Evolutionary conservation across 2,329 filamentous ascomycete species (phyloP).

Genomic region (Penicillium sp.): DNA sequence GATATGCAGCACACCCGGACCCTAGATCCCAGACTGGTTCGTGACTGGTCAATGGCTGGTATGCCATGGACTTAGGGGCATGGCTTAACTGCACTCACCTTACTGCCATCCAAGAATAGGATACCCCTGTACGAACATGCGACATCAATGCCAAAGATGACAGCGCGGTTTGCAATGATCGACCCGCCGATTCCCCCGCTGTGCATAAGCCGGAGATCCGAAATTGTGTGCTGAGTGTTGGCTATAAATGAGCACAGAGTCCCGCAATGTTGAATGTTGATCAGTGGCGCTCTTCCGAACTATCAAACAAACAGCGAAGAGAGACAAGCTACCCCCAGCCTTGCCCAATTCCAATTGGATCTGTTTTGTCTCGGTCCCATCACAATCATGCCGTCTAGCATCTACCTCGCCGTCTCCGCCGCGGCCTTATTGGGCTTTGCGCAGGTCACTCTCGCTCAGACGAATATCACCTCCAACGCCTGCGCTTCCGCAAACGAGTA

Average conservation of each 20-base stretch:
- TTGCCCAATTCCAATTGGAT: not conserved
- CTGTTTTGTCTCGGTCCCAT: too few species aligned
- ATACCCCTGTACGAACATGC: conserved; percentile 11
- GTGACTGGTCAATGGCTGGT: conserved; percentile 5
- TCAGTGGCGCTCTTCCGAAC: not conserved
- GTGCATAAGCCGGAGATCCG: conserved; percentile 12
- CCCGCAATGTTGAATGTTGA: not conserved
- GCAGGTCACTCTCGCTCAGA: conserved; percentile 23
- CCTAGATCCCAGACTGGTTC: conserved; percentile 7
- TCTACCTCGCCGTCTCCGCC: conserved; percentile 14
- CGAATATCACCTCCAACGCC: conserved; percentile 26
- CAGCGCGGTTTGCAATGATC: conserved; percentile 25
- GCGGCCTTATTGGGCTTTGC: conserved; percentile 18
- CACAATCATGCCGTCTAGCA: conserved; percentile 21
- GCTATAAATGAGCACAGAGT: conserved; percentile 4
- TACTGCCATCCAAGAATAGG: not conserved
- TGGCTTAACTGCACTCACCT: not conserved
- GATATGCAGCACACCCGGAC: conserved; percentile 15
- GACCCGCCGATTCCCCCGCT: conserved; percentile 8
- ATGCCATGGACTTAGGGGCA: not conserved
- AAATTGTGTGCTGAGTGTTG: not conserved
- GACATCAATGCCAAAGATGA: conserved; percentile 17
- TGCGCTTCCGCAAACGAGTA: conserved; percentile 26
- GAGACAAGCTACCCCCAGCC: not conserved
- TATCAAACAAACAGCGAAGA: not conserved